phyloP scores from a whole-genome alignment of 2,329 filamentous ascomycete species.

The Thielaviopsis cerberus region DNA sequence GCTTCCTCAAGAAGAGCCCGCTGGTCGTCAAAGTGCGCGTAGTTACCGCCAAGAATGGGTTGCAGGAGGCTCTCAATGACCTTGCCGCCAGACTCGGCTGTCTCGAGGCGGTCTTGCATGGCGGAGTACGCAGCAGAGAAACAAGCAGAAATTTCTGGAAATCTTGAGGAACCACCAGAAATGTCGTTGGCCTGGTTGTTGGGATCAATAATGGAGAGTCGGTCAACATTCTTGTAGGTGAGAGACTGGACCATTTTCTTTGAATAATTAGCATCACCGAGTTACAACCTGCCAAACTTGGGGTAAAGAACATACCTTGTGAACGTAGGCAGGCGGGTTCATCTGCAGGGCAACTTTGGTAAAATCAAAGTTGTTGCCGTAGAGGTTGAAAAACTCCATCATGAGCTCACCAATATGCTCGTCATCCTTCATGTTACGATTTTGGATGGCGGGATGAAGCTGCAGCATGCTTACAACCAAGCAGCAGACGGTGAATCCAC shows the following conservation, averaged over 20 bases:
- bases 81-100: conserved; percentile 13
- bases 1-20: conserved; percentile 6
- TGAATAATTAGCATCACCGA: conserved; percentile 5
- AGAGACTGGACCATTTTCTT: conserved; percentile 28
- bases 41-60: conserved; percentile 13
- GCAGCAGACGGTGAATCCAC: conserved; percentile 87
- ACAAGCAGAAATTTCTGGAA: conserved; percentile 42
- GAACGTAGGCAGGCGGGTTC: conserved; percentile 53
- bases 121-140: conserved; percentile 47
- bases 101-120: conserved; percentile 34
- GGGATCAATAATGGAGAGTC: conserved; percentile 79
- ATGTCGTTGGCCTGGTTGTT: conserved; percentile 78
- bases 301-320: conserved; percentile 41
- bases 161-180: conserved; percentile 63
- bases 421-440: conserved; percentile 35
- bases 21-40: conserved; percentile 11
- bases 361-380: conserved; percentile 66
- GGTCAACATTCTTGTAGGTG: conserved; percentile 40
- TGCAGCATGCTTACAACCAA: conserved; percentile 79
- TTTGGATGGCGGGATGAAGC: conserved; percentile 53
- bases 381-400: conserved; percentile 75
- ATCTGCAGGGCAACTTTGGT: conserved; percentile 53
- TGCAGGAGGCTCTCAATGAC: conserved; percentile 11
- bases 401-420: conserved; percentile 64
- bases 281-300: neutral